Evolutionary conservation across 1,284 basidiomycete species (phyloP).

Genomic region (Malassezia obtusa): DNA sequence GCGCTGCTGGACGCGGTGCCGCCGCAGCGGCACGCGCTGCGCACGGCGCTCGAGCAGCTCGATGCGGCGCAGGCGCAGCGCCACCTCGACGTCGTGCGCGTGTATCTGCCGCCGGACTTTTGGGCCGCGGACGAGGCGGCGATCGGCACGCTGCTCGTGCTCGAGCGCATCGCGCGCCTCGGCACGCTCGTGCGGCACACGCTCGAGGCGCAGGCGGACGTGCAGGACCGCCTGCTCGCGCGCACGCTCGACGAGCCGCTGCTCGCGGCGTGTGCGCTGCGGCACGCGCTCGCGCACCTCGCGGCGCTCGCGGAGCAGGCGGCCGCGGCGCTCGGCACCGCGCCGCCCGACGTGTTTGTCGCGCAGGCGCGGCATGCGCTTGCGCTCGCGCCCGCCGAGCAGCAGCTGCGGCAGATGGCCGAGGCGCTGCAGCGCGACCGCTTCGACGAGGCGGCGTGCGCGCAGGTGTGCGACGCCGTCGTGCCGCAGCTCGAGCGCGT

Average conservation of each 20-base stretch:
- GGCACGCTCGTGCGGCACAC: conserved; percentile 37
- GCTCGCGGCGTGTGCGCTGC: conserved; percentile 37
- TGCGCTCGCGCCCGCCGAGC: conserved; percentile 76
- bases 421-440: conserved; percentile 45
- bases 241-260: conserved; percentile 31
- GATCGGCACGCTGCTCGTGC: conserved; percentile 36
- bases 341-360: conserved; percentile 33
- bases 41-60: conserved; percentile 35
- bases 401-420: conserved; percentile 75
- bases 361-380: conserved; percentile 65
- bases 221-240: conserved; percentile 26
- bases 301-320: conserved; percentile 37
- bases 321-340: conserved; percentile 33
- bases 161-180: conserved; percentile 40
- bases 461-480: conserved; percentile 62
- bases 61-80: conserved; percentile 27
- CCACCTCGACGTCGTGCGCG: conserved; percentile 34
- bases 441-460: conserved; percentile 68
- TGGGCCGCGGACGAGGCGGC: conserved; percentile 38
- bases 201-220: conserved; percentile 35
- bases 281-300: conserved; percentile 41
- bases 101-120: conserved; percentile 36
- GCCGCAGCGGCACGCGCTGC: conserved; percentile 16
- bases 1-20: background rate
- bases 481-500: conserved; percentile 39